phyloP scores from a whole-genome alignment of 2,329 filamentous ascomycete species.

The Ilyonectria destructans region DNA sequence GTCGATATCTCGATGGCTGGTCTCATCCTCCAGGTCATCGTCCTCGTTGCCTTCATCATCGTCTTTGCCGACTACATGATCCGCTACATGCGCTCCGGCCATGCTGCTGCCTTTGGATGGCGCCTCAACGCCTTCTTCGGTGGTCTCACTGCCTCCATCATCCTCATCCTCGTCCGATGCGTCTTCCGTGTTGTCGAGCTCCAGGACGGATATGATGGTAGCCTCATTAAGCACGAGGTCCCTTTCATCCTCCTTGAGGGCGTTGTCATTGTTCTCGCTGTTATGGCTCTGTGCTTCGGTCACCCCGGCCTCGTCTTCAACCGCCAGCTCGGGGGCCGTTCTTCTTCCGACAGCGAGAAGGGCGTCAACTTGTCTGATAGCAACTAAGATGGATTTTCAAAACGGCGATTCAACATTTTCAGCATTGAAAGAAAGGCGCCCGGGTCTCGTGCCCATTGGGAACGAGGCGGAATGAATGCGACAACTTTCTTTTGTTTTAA shows the following conservation, averaged over 20 bases:
- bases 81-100: constrained; percentile 57
- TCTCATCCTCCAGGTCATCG: constrained; percentile 72
- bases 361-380: constrained; percentile 26
- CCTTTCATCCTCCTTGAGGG: constrained; percentile 71
- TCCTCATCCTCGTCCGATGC: constrained; percentile 75
- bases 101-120: constrained; percentile 45
- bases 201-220: constrained; percentile 73
- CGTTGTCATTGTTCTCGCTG: constrained; percentile 56
- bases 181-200: constrained; percentile 78
- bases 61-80: constrained; percentile 67
- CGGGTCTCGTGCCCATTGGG: not conserved
- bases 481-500: constrained; percentile 36
- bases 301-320: constrained; percentile 61
- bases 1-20: constrained; percentile 64
- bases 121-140: constrained; percentile 63
- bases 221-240: constrained; percentile 67
- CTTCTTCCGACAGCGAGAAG: constrained; percentile 48
- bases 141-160: constrained; percentile 68
- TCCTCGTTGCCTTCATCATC: constrained; percentile 67
- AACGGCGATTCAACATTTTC: constrained; percentile 10
- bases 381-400: constrained; percentile 30
- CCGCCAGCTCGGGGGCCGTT: constrained; percentile 31
- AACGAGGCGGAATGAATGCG: not conserved
- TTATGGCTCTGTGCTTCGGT: constrained; percentile 56
- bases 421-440: not conserved